Evolutionary conservation across 768 basidiomycete genomes (phyloP), one percentile per base, ranked within the genome.

Genomic region (Filobasidium floriforme): DNA sequence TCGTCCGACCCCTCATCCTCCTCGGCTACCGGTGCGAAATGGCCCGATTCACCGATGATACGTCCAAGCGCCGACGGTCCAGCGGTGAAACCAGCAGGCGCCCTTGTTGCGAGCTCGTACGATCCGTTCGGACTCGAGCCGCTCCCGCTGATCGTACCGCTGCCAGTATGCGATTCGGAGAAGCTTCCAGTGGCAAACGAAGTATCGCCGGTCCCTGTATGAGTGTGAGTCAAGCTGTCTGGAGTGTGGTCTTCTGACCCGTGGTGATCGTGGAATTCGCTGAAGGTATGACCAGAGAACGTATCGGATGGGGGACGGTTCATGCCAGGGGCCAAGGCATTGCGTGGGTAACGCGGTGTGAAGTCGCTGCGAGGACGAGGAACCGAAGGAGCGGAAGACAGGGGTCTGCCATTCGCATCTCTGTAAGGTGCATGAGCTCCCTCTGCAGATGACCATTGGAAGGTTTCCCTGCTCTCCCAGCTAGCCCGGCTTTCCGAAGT

Each of bases 301-400:
- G 67, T 72, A 11, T 69, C 51, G 26, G 71, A 66, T 41, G 71
- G 73, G 14, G 70, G 66, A 29, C 68, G 67, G 1, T 72, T 70
- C 32, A 78, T 69, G 0, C 66, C 68, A n/a, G 67, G 68, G 6
- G 77, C 73, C 7, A 72, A 72, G 40, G 72, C 70, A 57, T 76
- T 72, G 54, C 77, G 69, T 41, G 77, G 77, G 55, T 78, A 78
- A 41, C 77, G 65, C 44, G 77, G 77, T n/a, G 75, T 75, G 66
- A 78, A 78, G 65, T 78, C 71, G 24, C 68, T 66, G 41, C 77
- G 62, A 19, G 77, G 77, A 46, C 76, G 65, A 14, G 77, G 73
- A 43, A 78, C 72, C 12, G 70, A 72, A 6, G 71, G 66, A 1
- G 70, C 71, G 11, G 69, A 66, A 1, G 76, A 77, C 0, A 74